Percentiles rank a stretch among this genome's conserved stretches.
These are phyloP conservation scores for Anisodus tanguticus DNA, from an alignment of 257 asterid genomes.

Conservation along the genomic window DNA sequence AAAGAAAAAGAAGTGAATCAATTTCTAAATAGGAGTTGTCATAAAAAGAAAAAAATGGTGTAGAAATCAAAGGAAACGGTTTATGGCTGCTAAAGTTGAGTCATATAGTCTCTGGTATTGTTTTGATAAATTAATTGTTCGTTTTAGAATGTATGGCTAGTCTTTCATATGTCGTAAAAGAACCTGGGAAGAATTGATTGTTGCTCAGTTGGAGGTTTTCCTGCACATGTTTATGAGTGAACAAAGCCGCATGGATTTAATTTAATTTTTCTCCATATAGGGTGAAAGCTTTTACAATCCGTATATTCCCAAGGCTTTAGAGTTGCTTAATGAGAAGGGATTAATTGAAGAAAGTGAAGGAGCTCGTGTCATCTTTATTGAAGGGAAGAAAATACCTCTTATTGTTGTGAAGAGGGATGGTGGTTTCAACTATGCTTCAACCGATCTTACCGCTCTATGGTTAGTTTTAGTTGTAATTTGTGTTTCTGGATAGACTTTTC, in stretches of 20 bases:
- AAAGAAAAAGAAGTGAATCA: neutral
- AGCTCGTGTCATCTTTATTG: constrained; percentile 88
- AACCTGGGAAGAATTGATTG: neutral
- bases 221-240: neutral
- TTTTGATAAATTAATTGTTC: neutral
- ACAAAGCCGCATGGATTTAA: neutral
- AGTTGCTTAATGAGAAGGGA: constrained; percentile 62
- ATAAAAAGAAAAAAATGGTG: neutral
- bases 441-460: constrained; percentile 94
- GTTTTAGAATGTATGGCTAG: neutral
- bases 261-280: constrained; percentile 41
- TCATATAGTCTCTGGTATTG: neutral
- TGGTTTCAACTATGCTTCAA: constrained; percentile 92
- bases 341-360: constrained; percentile 90
- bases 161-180: neutral
- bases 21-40: neutral
- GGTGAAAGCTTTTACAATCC: constrained; percentile 99
- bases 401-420: constrained; percentile 96
- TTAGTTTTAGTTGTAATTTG: constrained; percentile 42
- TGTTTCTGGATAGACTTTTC: constrained; percentile 21
- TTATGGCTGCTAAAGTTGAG: neutral
- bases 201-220: neutral
- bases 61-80: neutral
- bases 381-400: constrained; percentile 78
- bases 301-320: constrained; percentile 64